Evolutionary conservation across 345 rosid species (phyloP).

Genomic region (Theobroma cacao): DNA sequence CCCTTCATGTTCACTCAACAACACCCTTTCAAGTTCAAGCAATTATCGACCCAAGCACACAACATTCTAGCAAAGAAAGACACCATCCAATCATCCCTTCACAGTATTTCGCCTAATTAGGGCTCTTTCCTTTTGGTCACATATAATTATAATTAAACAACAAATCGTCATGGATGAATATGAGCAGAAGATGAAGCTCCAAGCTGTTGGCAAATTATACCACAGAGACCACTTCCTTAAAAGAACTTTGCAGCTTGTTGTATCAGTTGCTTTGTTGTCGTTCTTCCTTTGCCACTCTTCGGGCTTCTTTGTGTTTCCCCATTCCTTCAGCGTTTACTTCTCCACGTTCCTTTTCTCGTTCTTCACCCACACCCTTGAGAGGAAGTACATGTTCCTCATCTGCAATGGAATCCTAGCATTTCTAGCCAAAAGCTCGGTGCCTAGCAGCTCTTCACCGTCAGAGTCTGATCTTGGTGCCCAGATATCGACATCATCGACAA

Average conservation of each 20-base stretch:
- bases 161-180: constrained; percentile 3
- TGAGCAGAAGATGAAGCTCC: background rate
- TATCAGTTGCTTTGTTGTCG: constrained; percentile 30
- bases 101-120: background rate
- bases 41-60: background rate
- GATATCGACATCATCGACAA: background rate
- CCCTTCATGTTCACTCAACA: background rate
- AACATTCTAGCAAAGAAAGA: no score
- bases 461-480: background rate
- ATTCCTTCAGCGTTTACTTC: constrained; percentile 32
- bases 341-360: constrained; percentile 35
- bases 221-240: constrained; percentile 12
- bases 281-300: constrained; percentile 34
- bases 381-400: constrained; percentile 53
- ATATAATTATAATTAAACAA: background rate
- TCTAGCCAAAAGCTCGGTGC: constrained; percentile 31
- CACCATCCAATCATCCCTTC: no score
- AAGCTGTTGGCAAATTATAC: background rate
- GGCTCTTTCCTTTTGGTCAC: background rate
- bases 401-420: constrained; percentile 59
- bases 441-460: constrained; percentile 1
- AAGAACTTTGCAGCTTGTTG: constrained; percentile 21
- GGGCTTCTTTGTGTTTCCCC: constrained; percentile 25
- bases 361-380: constrained; percentile 36
- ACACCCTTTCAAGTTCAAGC: background rate